Evolutionary conservation across 2,329 filamentous ascomycete genomes (phyloP), one percentile per base, ranked within the genome.

Genomic region (Septoria linicola): DNA sequence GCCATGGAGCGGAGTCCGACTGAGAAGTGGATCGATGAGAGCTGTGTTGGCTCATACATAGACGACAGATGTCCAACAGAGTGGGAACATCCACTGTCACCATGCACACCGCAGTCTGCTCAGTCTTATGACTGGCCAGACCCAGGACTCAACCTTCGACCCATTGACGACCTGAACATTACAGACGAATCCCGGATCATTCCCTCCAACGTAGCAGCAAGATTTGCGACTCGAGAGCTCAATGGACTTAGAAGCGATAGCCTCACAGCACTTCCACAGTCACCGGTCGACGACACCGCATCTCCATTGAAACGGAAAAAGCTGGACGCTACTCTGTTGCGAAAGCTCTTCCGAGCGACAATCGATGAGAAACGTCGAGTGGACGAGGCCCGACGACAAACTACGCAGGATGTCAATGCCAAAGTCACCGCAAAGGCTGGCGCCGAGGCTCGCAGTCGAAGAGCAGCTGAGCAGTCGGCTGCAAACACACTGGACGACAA

Each of bases 51-150:
- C 25, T 63, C 61, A 7, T 63, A 50, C 35, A 54, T 65, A 16
- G 63, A 66, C 51, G 63, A 65, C 51, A 50, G 61, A 32, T 58
- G 56, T 41, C 58, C 60, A 2, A 60, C 58, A 8, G 48, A 61
- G 23, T 59, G 56, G 55, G 25, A 48, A 8, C 44, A 23, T 7
- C 19, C 54, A 35, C n/a, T 37, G 19, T 36, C 41, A 3, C 25
- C 35, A 25, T 16, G 19, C 25, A 39, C 10, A 4, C 45, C 13
- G 8, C 19, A 36, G 30, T 36, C 25, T 8, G 23, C 13, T 14
- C 11, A 30, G 19, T 23, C 21, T 8, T 23, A n/a, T 31, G 16
- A 27, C 2, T 32, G 25, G 35, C 25, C 44, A 8, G 35, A 31
- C 8, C 7, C 23, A 8, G 31, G 13, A 16, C 19, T n/a, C 13